These are phyloP conservation scores for Emergomyces pasteurianus DNA, from an alignment of 2,329 filamentous ascomycete genomes.

Conservation along the genomic window DNA sequence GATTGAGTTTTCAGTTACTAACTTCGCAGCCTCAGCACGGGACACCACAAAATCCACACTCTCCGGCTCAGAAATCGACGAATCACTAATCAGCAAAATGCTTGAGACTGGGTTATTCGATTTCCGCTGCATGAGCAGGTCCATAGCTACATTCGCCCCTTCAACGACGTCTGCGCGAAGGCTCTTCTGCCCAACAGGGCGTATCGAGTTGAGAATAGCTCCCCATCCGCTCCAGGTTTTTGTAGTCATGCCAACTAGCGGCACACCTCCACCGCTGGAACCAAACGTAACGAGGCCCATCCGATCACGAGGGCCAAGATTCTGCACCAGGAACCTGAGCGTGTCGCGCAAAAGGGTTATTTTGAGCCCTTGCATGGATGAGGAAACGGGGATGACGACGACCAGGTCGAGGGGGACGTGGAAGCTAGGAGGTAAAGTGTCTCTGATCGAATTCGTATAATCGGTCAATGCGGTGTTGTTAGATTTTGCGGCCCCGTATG, in stretches of 20 bases:
- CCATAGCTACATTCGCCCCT: constrained; percentile 96
- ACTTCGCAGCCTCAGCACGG: constrained; percentile 91
- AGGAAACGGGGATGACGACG: constrained; percentile 91
- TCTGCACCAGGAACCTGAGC: constrained; percentile 80
- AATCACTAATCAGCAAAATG: constrained; percentile 94
- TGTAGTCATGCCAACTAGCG: constrained; percentile 94
- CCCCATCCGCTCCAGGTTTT: constrained; percentile 90
- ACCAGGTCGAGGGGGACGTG: constrained; percentile 94
- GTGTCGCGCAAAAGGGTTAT: constrained; percentile 89
- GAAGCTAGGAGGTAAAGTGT: constrained; percentile 40
- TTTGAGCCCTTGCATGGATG: constrained; percentile 98
- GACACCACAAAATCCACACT: constrained; percentile 98
- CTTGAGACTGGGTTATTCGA: constrained; percentile 90
- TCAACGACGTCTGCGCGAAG: constrained; percentile 93
- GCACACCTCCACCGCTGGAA: constrained; percentile 82
- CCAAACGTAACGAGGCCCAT: constrained; percentile 98
- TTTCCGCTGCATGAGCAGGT: constrained; percentile 93
- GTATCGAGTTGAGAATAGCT: constrained; percentile 73
- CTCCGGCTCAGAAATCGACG: constrained; percentile 83
- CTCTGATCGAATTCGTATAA: constrained; percentile 60
- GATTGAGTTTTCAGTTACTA: constrained; percentile 28
- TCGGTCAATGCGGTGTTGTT: constrained; percentile 82
- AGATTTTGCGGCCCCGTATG: constrained; percentile 66
- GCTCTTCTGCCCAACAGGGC: constrained; percentile 92
- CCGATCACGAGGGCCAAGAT: constrained; percentile 79